Evolutionary conservation across 2,329 filamentous ascomycete species (phyloP).

Genomic region (Alternaria sp.): DNA sequence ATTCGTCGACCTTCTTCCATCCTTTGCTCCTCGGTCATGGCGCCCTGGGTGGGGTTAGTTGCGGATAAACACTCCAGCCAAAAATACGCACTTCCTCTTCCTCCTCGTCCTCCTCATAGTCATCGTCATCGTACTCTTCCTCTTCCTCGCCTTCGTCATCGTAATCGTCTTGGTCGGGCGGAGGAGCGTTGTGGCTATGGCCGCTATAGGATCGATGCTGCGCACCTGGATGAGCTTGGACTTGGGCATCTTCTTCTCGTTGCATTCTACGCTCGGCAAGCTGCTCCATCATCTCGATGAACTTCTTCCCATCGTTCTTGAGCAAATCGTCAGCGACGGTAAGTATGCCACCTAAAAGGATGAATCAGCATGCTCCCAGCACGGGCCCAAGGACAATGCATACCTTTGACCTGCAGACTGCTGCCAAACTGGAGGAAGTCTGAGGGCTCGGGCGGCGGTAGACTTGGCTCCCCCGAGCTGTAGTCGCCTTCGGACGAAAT

Average conservation of each 20-base stretch:
- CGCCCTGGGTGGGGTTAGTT: constrained; percentile 69
- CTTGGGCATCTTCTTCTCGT: constrained; percentile 87
- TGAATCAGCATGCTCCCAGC: constrained; percentile 35
- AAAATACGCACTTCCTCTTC: constrained; percentile 47
- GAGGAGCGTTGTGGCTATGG: constrained; percentile 71
- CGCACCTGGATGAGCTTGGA: constrained; percentile 66
- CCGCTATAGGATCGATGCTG: constrained; percentile 55
- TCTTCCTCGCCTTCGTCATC: constrained; percentile 71
- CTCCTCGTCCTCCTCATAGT: constrained; percentile 53
- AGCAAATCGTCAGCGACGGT: constrained; percentile 98
- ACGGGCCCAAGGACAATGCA: constrained; percentile 25
- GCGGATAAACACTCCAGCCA: constrained; percentile 18
- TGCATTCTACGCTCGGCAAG: constrained; percentile 97
- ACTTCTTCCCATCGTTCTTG: constrained; percentile 98
- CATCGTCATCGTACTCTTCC: constrained; percentile 69
- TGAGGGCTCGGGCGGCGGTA: constrained; percentile 71
- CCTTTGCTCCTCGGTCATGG: constrained; percentile 96
- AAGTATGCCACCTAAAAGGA: constrained; percentile 82
- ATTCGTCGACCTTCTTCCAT: constrained; percentile 98
- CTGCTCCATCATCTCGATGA: constrained; percentile 99
- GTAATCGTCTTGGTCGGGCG: constrained; percentile 81
- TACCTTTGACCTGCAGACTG: constrained; percentile 91
- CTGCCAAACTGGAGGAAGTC: constrained; percentile 99
- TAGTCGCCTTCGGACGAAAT: constrained; percentile 73
- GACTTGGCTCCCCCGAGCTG: constrained; percentile 69